A percentile compares a stretch with the other conserved stretches of the same genome.
phyloP scores from a whole-genome alignment of 2,329 filamentous ascomycete genomes.

The Ophiocordyceps polyrhachis-furcata region DNA sequence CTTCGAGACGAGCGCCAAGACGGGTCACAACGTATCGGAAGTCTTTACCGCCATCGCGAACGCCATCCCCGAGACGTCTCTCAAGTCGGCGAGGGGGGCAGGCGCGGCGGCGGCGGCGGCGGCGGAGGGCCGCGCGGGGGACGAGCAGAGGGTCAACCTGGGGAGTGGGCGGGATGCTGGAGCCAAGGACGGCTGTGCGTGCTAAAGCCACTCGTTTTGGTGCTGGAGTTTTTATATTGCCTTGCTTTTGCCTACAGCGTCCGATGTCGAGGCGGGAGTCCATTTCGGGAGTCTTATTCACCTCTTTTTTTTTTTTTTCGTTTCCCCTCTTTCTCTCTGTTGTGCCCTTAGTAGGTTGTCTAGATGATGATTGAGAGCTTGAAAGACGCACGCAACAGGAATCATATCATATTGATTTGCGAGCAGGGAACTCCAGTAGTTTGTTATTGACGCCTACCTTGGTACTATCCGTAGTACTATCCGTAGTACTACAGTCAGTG shows the following conservation, averaged over 20 bases:
- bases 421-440: not conserved
- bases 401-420: not conserved
- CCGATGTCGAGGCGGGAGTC: constrained; percentile 6
- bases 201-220: constrained; percentile 24
- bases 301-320: constrained; percentile 1
- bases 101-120: constrained; percentile 41
- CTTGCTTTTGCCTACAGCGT: constrained; percentile 3
- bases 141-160: constrained; percentile 68
- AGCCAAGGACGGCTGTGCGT: constrained; percentile 85
- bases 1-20: constrained; percentile 97
- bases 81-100: constrained; percentile 71
- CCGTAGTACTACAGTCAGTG: too few relatives aligned
- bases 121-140: constrained; percentile 29
- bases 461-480: too few relatives aligned
- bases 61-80: constrained; percentile 86
- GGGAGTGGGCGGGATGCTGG: constrained; percentile 52
- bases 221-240: not conserved
- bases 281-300: constrained; percentile 5
- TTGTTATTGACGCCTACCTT: not conserved
- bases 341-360: not conserved
- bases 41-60: constrained; percentile 98
- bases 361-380: not conserved
- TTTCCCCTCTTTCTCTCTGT: not conserved
- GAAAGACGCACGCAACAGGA: not conserved
- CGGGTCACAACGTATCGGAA: constrained; percentile 79